phyloP scores from a whole-genome alignment of 345 rosid species.

The Populus davidiana region DNA sequence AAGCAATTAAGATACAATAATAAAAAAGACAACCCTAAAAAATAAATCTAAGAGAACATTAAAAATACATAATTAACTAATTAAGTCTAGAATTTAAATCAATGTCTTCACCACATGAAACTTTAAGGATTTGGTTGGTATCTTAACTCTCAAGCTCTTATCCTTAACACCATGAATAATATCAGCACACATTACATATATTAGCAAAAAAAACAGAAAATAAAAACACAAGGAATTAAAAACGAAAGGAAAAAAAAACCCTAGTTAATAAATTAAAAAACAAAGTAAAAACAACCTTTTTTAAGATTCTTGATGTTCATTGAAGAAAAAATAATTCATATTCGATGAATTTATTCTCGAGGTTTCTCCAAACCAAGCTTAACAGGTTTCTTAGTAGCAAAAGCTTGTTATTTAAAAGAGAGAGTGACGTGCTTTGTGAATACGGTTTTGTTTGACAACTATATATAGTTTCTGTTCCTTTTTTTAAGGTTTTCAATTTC shows the following conservation, averaged over 20 bases:
- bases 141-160: background rate
- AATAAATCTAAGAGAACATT: no score
- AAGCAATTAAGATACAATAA: background rate
- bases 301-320: constrained; percentile 63
- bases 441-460: no score
- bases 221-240: no score
- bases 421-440: no score
- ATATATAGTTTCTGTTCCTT: no score
- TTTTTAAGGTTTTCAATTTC: no score
- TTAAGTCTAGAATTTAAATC: no score
- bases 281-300: constrained; percentile 36
- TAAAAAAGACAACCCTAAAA: no score
- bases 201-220: background rate
- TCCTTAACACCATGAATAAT: background rate
- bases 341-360: constrained; percentile 50
- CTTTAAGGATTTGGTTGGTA: background rate
- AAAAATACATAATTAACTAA: no score
- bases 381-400: no score
- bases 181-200: background rate
- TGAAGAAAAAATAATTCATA: constrained; percentile 63
- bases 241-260: background rate
- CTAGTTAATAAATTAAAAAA: background rate
- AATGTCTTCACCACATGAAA: no score
- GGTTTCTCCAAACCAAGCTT: constrained; percentile 51
- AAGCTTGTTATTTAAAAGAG: background rate